Conservation (phyloP, 805 yeast species). For the Phaffomyces thermotolerans region DNA sequence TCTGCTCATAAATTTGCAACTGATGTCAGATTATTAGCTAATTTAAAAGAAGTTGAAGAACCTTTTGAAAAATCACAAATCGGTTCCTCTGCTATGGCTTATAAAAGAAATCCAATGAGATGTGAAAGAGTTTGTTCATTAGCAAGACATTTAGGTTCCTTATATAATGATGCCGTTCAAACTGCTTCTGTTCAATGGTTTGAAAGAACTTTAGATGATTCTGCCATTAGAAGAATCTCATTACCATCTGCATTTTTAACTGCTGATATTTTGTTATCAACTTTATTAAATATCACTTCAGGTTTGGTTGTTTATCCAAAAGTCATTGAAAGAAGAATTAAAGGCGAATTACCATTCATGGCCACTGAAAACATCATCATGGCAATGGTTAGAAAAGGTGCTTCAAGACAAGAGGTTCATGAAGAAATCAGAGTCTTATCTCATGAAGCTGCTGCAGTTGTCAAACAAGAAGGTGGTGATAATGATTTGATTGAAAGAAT, state of each 20-base stretch:
- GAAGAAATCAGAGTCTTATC: slow-evolving; percentile 95
- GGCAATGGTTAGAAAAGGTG: slow-evolving; percentile 99
- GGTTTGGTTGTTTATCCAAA: slow-evolving; percentile 98
- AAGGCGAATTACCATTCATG: slow-evolving; percentile 95
- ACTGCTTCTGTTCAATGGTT: slow-evolving; percentile 99
- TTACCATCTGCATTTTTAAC: slow-evolving; percentile 95
- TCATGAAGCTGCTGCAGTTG: slow-evolving; percentile 96
- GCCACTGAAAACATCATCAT: slow-evolving; percentile 98
- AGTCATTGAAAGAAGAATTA: slow-evolving; percentile 95
- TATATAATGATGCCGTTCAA: slow-evolving; percentile 88
- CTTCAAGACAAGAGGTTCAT: slow-evolving; percentile 96
- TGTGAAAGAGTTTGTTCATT: slow-evolving; percentile 98
- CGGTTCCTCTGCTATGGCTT: slow-evolving; percentile 98
- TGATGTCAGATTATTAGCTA: slow-evolving; percentile 90
- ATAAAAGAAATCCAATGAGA: slow-evolving; percentile 99
- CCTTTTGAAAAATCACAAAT: slow-evolving; percentile 98
- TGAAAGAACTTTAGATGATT: slow-evolving; percentile 96
- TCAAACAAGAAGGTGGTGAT: slow-evolving; percentile 97
- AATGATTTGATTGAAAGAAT: slow-evolving; percentile 91
- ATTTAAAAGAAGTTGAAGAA: slow-evolving; percentile 95
- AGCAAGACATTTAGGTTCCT: slow-evolving; percentile 88
- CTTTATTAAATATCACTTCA: slow-evolving; percentile 84
- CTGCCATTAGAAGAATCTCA: slow-evolving; percentile 95
- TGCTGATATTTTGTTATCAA: slow-evolving; percentile 85
- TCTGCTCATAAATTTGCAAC: slow-evolving; percentile 97